These are phyloP conservation scores for Prunus kanzakura DNA, from an alignment of 306 rosid genomes.

Conservation along the genomic window DNA sequence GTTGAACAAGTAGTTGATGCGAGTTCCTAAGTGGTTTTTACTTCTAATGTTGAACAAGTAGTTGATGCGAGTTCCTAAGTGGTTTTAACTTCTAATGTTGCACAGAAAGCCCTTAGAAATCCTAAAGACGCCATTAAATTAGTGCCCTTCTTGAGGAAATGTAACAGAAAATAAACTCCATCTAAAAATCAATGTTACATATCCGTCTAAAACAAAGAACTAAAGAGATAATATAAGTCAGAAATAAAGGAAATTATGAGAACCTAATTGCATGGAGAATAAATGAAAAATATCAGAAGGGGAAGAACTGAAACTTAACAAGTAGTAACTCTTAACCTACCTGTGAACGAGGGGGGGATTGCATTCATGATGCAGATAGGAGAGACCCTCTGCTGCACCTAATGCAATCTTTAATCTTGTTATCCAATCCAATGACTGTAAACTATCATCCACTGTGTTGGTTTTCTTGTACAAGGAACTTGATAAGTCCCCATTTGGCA, in stretches of 20 bases:
- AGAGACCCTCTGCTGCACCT: constrained; percentile 88
- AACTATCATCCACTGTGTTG: constrained; percentile 51
- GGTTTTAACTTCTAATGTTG: not conserved
- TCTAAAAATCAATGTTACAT: not conserved
- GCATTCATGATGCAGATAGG: constrained; percentile 84
- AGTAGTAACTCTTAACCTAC: constrained; percentile 35
- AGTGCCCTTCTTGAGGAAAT: not conserved
- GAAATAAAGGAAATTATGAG: not conserved
- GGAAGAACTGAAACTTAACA: constrained; percentile 9
- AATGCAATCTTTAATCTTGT: constrained; percentile 91
- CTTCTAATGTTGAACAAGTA: not conserved
- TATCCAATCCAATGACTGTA: constrained; percentile 95
- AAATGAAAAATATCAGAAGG: not conserved
- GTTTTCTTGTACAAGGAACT: constrained; percentile 58
- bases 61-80: not conserved
- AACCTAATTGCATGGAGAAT: constrained; percentile 1
- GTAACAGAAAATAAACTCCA: not conserved
- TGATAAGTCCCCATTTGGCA: constrained; percentile 87
- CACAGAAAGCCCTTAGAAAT: not conserved
- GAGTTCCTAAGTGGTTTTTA: not conserved
- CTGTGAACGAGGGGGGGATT: constrained; percentile 88
- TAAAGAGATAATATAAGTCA: not conserved
- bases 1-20: not conserved
- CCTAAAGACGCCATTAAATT: not conserved
- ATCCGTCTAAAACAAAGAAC: not conserved